These are phyloP conservation scores for Astrothelium macrocarpum DNA, from an alignment of 495 filamentous ascomycete genomes.

Conservation along the genomic window DNA sequence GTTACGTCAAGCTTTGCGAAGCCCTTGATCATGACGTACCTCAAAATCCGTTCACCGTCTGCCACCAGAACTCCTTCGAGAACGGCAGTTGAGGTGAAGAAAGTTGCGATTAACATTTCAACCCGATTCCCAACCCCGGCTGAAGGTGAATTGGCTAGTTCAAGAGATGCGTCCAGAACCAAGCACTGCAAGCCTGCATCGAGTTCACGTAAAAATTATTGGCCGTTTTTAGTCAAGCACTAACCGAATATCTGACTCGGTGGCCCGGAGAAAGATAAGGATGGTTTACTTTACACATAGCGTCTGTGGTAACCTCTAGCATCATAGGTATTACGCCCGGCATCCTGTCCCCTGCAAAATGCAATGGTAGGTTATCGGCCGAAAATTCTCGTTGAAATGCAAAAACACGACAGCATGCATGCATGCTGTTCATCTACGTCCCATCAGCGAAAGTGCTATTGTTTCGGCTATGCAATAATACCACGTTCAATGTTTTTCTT, in stretches of 20 bases:
- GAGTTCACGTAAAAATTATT: slow-evolving; percentile 6
- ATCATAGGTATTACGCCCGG: neutral
- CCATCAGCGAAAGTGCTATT: too few relatives aligned
- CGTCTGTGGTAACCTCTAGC: neutral
- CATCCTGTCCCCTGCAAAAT: neutral
- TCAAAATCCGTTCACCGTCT: neutral
- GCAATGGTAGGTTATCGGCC: neutral
- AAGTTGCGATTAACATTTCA: neutral
- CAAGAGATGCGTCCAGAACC: too few relatives aligned
- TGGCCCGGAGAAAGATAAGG: neutral
- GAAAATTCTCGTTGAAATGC: neutral
- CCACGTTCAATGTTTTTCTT: too few relatives aligned
- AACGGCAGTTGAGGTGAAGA: too few relatives aligned
- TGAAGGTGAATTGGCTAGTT: too few relatives aligned
- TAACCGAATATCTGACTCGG: neutral
- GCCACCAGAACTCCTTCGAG: neutral
- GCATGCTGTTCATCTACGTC: neutral
- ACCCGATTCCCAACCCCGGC: neutral
- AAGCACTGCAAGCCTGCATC: too few relatives aligned
- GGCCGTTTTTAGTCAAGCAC: neutral
- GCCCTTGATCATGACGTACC: neutral
- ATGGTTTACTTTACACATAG: neutral
- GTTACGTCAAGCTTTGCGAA: neutral
- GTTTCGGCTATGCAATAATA: too few relatives aligned
- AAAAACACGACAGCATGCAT: neutral